Conservation (phyloP, 257 asterid species). For the Eucommia ulmoides region DNA sequence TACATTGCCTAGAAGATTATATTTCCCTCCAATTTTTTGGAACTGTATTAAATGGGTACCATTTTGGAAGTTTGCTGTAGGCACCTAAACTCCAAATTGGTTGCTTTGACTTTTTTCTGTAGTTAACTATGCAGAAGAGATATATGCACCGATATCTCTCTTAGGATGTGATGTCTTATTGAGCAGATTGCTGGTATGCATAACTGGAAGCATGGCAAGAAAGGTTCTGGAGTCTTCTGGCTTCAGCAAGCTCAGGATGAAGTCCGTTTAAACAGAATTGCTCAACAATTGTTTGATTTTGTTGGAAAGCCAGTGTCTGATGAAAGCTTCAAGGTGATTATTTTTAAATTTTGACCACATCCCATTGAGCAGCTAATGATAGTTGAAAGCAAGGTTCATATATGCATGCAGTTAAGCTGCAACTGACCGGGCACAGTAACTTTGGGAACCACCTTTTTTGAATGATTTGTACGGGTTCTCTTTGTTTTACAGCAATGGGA, state of each 20-base stretch:
- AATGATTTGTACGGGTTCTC: conserved; percentile 1
- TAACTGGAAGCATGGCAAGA: not conserved
- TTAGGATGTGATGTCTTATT: no score
- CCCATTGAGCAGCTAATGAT: not conserved
- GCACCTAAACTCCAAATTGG: no score
- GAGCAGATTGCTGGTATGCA: not conserved
- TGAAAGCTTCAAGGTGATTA: conserved; percentile 72
- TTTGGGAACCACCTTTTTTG: not conserved
- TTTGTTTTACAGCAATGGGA: conserved; percentile 75
- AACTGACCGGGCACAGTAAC: not conserved
- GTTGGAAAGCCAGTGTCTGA: conserved; percentile 85
- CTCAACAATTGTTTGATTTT: conserved; percentile 27
- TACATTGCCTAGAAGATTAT: no score
- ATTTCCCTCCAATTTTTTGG: no score
- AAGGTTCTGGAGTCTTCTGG: not conserved
- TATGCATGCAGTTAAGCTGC: conserved; percentile 4
- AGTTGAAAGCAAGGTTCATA: not conserved
- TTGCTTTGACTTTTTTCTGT: no score
- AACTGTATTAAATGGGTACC: no score
- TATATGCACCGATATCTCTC: no score
- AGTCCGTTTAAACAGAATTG: not conserved
- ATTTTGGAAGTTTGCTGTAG: no score
- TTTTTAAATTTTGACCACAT: not conserved
- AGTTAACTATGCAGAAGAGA: no score
- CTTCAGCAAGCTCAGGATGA: not conserved